Conservation (phyloP, 2,329 filamentous ascomycete genomes). For the Sarocladiaceae sp. region DNA sequence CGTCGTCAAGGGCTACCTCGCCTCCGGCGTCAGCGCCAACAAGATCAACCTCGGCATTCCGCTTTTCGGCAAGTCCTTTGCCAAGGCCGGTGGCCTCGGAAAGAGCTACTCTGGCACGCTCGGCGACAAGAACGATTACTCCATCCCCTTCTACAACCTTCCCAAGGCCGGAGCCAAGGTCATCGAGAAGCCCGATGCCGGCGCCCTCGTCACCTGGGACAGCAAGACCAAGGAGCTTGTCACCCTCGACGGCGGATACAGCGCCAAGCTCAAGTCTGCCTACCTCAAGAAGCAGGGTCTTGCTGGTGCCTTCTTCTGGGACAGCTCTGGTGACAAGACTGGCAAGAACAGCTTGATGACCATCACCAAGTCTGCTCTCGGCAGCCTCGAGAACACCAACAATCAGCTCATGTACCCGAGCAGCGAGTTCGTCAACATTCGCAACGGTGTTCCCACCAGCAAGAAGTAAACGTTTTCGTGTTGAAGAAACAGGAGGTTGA, state of each 20-base stretch:
- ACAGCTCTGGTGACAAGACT: constrained; percentile 62
- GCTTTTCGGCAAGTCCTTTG: constrained; percentile 71
- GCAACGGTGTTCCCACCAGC: constrained; percentile 25
- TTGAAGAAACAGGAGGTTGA: too few relatives aligned
- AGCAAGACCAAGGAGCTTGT: constrained; percentile 55
- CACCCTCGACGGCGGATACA: constrained; percentile 61
- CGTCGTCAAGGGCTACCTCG: constrained; percentile 61
- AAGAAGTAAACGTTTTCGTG: neutral
- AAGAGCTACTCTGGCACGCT: constrained; percentile 12
- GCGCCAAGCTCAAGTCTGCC: constrained; percentile 55
- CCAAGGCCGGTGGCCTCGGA: constrained; percentile 24
- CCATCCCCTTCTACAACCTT: constrained; percentile 57
- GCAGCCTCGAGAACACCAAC: constrained; percentile 39
- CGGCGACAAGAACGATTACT: neutral
- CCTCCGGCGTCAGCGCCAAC: constrained; percentile 51
- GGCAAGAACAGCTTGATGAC: constrained; percentile 54
- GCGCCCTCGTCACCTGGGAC: constrained; percentile 64
- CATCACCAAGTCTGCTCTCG: constrained; percentile 42
- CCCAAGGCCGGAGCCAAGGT: constrained; percentile 57
- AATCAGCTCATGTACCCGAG: constrained; percentile 54
- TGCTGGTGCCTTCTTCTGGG: constrained; percentile 83
- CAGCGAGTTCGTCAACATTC: constrained; percentile 57
- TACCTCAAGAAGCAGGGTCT: constrained; percentile 59
- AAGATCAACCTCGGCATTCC: constrained; percentile 78
- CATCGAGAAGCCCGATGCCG: constrained; percentile 49